phyloP scores from a whole-genome alignment of 2,329 filamentous ascomycete genomes.

The Pseudogymnoascus sp. region DNA sequence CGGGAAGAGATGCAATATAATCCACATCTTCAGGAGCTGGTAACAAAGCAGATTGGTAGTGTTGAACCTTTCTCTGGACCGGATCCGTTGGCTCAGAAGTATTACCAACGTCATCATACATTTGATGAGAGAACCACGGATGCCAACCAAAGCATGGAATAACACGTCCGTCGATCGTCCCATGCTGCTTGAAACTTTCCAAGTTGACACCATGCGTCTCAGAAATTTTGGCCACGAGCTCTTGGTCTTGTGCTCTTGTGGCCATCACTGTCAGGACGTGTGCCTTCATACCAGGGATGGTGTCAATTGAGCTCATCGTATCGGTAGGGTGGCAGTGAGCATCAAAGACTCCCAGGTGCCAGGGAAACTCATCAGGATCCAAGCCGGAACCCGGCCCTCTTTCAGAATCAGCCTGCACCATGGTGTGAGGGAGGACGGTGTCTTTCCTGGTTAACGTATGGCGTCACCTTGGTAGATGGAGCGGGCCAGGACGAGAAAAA shows the following conservation, averaged over 20 bases:
- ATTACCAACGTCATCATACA: conserved; percentile 51
- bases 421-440: background rate
- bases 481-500: background rate
- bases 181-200: conserved; percentile 12
- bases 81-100: conserved; percentile 24
- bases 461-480: background rate
- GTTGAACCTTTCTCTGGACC: conserved; percentile 38
- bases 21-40: conserved; percentile 43
- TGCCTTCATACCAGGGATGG: conserved; percentile 59
- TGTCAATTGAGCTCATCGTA: conserved; percentile 54
- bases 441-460: background rate
- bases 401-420: background rate
- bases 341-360: conserved; percentile 65
- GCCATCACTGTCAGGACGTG: conserved; percentile 67
- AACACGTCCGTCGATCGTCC: conserved; percentile 33
- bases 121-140: conserved; percentile 75
- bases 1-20: conserved; percentile 46
- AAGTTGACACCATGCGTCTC: conserved; percentile 41
- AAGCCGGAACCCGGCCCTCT: background rate
- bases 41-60: conserved; percentile 61
- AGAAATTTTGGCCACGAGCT: conserved; percentile 59
- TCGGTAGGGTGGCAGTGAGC: conserved; percentile 83
- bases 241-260: conserved; percentile 67
- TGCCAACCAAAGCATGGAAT: conserved; percentile 81
- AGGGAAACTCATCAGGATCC: conserved; percentile 45